Percentiles rank a stretch among this genome's conserved stretches.
These are phyloP conservation scores for Grifola frondosa DNA, from an alignment of 1,284 basidiomycete species.

Conservation along the genomic window DNA sequence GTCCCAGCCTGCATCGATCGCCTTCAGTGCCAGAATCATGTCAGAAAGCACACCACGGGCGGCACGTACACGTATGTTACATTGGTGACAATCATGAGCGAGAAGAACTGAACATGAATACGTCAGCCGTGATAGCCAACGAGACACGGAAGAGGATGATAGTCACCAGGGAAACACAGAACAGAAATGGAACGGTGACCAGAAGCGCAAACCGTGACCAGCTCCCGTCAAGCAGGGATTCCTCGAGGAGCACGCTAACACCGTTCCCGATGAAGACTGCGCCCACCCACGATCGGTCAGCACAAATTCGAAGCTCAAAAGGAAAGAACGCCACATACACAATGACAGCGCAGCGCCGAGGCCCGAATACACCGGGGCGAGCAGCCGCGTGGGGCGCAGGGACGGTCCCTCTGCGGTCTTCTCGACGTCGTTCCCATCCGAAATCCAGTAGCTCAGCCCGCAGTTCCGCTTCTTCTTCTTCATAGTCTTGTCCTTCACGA, in stretches of 20 bases:
- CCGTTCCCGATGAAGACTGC: conserved; percentile 66
- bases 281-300: neutral
- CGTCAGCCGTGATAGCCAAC: too few species aligned
- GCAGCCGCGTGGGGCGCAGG: conserved; percentile 60
- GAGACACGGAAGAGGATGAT: neutral
- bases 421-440: conserved; percentile 45
- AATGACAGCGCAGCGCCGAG: conserved; percentile 62
- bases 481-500: conserved; percentile 34
- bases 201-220: conserved; percentile 66
- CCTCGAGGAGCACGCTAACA: conserved; percentile 55
- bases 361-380: conserved; percentile 78
- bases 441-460: conserved; percentile 39
- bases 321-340: conserved; percentile 48
- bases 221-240: conserved; percentile 68
- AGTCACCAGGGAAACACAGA: conserved; percentile 71
- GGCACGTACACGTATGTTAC: conserved; percentile 54
- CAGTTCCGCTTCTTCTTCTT: conserved; percentile 28
- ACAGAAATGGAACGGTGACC: conserved; percentile 63
- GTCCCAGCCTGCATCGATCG: conserved; percentile 49
- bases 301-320: neutral
- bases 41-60: neutral
- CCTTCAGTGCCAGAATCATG: conserved; percentile 8
- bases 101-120: conserved; percentile 55
- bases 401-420: conserved; percentile 38
- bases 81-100: conserved; percentile 59